Base-by-base conservation (phyloP, 305 asterid genomes). In the Fraxinus xanthoxyloides region DNA sequence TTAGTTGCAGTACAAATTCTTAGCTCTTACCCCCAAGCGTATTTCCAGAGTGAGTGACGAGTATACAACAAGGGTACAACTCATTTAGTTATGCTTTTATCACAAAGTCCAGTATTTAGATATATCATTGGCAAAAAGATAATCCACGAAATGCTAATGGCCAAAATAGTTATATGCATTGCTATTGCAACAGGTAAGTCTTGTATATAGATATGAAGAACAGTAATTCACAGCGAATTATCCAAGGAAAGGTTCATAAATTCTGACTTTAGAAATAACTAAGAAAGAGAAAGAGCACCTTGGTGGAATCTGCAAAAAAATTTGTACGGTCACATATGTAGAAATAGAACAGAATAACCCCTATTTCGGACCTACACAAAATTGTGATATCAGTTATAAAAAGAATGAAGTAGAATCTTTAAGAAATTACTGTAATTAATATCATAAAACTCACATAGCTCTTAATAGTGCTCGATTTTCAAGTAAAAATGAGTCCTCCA, bases 401-500 rank as follows among this genome's bases (percentile, higher is more conserved):
- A 82, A 69, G 5, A 76, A 43, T 74, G 79, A 79, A 82, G 40
- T 61, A 82, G 23, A 84, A 77, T 61, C 78, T 80, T 65, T 54
- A 54, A n/a, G 35, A 36, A 48, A 69, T 43, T 76, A 61, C 69
- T 28, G 79, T 74, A 48, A 78, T 78, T 48, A 72, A 31, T 59
- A 80, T 24, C 80, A 82, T 43, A 85, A 34, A 80, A 82, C 93
- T 90, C 79, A 95, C 98, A 95, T 90, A 81, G 98, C 92, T 91
- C 97, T 92, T 78, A 95, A 77, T 80, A 91, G 84, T 84, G 83
- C 90, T 80, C 98, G 93, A 83, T 92, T 93, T 84, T 95, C 97
- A 72, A 95, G 93, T 90, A 95, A 89, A 90, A 91, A 95, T 23
- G 98, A 89, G 79, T 93, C 97, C 77, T 95, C 98, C 98, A 95